Conservation (phyloP, 257 asterid species). For the Handroanthus guayacan region DNA sequence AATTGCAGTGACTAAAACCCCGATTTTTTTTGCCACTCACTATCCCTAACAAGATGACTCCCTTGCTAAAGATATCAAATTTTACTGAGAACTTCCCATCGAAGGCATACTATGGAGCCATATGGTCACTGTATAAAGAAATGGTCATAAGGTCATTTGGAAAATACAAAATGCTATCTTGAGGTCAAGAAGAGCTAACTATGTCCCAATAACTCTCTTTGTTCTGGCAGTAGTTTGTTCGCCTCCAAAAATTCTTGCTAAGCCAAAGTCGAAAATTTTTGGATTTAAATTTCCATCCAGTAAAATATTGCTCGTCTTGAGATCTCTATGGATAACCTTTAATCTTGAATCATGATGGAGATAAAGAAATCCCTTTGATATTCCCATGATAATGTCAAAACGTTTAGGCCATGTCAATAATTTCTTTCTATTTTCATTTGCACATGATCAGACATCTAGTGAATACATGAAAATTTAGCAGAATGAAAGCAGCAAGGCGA, state of each 20-base stretch:
- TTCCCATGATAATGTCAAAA: conserved; percentile 39
- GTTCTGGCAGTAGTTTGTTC: conserved; percentile 42
- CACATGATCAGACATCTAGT: background rate
- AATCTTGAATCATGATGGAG: conserved; percentile 50
- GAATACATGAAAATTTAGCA: too few relatives aligned
- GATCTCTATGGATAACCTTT: conserved; percentile 50
- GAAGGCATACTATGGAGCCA: conserved; percentile 59
- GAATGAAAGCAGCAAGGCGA: background rate
- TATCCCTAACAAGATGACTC: conserved; percentile 55
- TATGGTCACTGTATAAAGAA: conserved; percentile 49
- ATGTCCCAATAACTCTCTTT: conserved; percentile 51
- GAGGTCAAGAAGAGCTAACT: conserved; percentile 38
- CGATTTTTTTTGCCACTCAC: conserved; percentile 53
- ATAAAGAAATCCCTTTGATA: conserved; percentile 39
- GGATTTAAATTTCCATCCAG: conserved; percentile 45
- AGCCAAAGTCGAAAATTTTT: conserved; percentile 54
- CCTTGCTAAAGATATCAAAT: conserved; percentile 54
- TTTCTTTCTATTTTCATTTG: conserved; percentile 30
- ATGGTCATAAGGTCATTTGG: background rate
- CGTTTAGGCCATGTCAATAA: conserved; percentile 40
- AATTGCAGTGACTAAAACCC: conserved; percentile 31
- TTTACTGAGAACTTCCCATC: conserved; percentile 56
- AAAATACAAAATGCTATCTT: background rate
- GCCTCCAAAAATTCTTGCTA: conserved; percentile 47
- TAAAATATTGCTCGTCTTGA: conserved; percentile 54